Conservation (phyloP, 2,329 filamentous ascomycete genomes). For the Penicillium sp. region DNA sequence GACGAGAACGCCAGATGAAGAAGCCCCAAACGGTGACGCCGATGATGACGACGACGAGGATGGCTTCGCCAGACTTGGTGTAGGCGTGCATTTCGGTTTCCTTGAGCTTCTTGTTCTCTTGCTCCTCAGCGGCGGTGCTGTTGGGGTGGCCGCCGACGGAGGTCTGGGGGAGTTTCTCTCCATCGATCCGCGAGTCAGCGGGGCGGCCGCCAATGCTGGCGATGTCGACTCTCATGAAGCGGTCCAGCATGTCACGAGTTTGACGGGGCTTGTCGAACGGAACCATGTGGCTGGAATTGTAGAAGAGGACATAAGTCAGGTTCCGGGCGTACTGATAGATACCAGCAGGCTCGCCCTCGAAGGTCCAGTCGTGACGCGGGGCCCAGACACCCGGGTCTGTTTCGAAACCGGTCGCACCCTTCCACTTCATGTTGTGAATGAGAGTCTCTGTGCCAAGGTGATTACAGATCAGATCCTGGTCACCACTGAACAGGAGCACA, state of each 20-base stretch:
- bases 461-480: conserved; percentile 95
- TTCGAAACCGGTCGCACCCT: conserved; percentile 89
- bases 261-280: conserved; percentile 89
- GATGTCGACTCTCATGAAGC: conserved; percentile 93
- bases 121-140: conserved; percentile 67
- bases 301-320: conserved; percentile 91
- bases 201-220: conserved; percentile 80
- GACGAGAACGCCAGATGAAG: conserved; percentile 63
- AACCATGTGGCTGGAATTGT: conserved; percentile 97
- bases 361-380: conserved; percentile 90
- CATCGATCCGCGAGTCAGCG: conserved; percentile 78
- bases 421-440: conserved; percentile 90
- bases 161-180: conserved; percentile 77
- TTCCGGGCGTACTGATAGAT: conserved; percentile 96
- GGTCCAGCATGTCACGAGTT: conserved; percentile 93
- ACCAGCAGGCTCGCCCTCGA: conserved; percentile 83
- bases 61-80: conserved; percentile 81
- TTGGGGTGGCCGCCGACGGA: conserved; percentile 75
- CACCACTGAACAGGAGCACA: conserved; percentile 87
- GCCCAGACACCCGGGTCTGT: conserved; percentile 83
- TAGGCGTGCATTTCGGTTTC: conserved; percentile 89
- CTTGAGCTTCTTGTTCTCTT: conserved; percentile 73
- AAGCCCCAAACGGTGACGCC: conserved; percentile 76
- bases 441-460: conserved; percentile 90
- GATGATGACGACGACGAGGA: conserved; percentile 78